Percentiles rank a stretch among this genome's conserved stretches.
phyloP scores from a whole-genome alignment of 1,139 yeast species.

The Wickerhamomyces sp. region DNA sequence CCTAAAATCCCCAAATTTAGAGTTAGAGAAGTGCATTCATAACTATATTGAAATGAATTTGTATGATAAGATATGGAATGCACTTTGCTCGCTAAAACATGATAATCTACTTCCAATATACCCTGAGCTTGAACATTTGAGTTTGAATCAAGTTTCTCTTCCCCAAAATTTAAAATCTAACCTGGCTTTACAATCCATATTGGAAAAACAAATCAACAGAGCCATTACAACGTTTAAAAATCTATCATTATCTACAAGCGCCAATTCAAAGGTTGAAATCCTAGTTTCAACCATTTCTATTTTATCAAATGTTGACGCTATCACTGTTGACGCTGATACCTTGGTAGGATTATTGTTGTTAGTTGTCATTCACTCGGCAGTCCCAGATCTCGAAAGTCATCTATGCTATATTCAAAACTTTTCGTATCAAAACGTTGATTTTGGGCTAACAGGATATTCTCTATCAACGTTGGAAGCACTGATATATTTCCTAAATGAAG shows the following conservation, averaged over 20 bases:
- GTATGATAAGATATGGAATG: constrained; percentile 62
- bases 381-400: constrained; percentile 58
- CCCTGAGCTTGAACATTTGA: constrained; percentile 44
- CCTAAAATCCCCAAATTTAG: constrained; percentile 39
- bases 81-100: constrained; percentile 31
- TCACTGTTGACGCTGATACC: constrained; percentile 72
- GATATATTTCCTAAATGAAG: constrained; percentile 50
- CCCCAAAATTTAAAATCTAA: constrained; percentile 39
- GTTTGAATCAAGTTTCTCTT: constrained; percentile 69
- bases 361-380: constrained; percentile 62
- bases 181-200: constrained; percentile 21
- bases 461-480: constrained; percentile 85
- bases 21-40: constrained; percentile 53
- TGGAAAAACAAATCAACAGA: constrained; percentile 44
- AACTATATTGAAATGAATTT: constrained; percentile 68
- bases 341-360: constrained; percentile 68
- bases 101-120: constrained; percentile 35
- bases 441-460: constrained; percentile 57
- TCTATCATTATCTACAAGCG: constrained; percentile 46
- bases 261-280: constrained; percentile 49
- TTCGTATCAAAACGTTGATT: constrained; percentile 41
- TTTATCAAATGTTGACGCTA: constrained; percentile 37
- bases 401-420: constrained; percentile 62
- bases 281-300: constrained; percentile 50
- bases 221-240: constrained; percentile 56